phyloP scores from a whole-genome alignment of 306 rosid species.

The Gastrolobium bilobum region DNA sequence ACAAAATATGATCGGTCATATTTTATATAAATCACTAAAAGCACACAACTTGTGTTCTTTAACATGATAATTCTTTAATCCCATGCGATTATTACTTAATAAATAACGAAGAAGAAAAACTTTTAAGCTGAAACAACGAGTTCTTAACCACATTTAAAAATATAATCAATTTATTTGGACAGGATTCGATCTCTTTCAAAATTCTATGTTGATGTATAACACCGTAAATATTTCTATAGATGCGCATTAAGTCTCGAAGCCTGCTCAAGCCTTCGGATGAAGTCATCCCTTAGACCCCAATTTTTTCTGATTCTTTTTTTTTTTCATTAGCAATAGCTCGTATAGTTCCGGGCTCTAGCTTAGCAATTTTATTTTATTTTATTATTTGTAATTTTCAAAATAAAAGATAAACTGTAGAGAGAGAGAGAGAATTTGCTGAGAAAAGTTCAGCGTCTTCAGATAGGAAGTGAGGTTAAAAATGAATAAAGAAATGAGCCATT shows the following conservation, averaged over 20 bases:
- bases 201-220: too few relatives aligned
- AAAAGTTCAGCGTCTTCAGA: background rate
- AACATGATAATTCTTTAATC: too few relatives aligned
- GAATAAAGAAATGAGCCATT: slow-evolving; percentile 18
- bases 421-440: background rate
- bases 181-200: too few relatives aligned
- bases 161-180: too few relatives aligned
- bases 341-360: background rate
- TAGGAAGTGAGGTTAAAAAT: background rate
- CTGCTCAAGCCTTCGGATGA: background rate
- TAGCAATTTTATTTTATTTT: background rate
- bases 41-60: too few relatives aligned
- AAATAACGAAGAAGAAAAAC: too few relatives aligned
- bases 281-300: background rate
- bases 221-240: too few relatives aligned
- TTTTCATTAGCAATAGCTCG: background rate
- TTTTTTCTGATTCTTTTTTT: background rate
- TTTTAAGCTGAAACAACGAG: too few relatives aligned
- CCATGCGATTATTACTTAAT: too few relatives aligned
- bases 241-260: background rate
- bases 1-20: too few relatives aligned
- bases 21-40: too few relatives aligned
- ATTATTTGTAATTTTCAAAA: background rate
- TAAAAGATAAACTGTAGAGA: background rate
- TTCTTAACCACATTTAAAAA: too few relatives aligned